Evolutionary conservation across 2,329 filamentous ascomycete species (phyloP).

Genomic region (Hypoxylon sp.): DNA sequence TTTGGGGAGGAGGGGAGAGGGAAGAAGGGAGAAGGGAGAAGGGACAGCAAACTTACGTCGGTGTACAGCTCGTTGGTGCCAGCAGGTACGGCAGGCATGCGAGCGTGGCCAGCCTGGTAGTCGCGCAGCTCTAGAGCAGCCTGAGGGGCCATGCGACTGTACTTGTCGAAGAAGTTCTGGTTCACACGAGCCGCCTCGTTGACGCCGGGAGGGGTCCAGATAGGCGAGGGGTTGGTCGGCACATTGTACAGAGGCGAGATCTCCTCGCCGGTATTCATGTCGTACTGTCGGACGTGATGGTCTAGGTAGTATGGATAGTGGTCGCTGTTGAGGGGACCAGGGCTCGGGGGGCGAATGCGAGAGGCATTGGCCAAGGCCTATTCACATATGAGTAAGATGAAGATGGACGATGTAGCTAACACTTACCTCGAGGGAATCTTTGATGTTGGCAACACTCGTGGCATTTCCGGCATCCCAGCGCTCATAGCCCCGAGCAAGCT

Average conservation of each 20-base stretch:
- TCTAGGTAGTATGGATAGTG: conserved; percentile 16
- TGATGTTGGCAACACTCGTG: too few relatives aligned
- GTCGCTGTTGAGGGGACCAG: conserved; percentile 2
- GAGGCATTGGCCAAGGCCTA: conserved; percentile 4
- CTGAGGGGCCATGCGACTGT: conserved; percentile 46
- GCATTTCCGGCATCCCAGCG: conserved; percentile 40
- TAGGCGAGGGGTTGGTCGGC: conserved; percentile 38
- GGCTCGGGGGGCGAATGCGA: conserved; percentile 33
- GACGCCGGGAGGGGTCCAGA: conserved; percentile 38
- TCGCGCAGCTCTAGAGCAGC: conserved; percentile 36
- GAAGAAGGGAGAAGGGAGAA: too few relatives aligned
- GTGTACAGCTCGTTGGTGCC: conserved; percentile 30
- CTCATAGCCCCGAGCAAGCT: conserved; percentile 48
- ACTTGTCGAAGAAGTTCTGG: conserved; percentile 38
- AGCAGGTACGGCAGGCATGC: neutral
- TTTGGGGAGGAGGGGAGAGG: too few relatives aligned
- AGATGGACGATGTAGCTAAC: neutral
- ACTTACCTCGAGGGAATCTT: conserved; percentile 48
- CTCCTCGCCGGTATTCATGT: conserved; percentile 38
- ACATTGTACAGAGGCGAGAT: conserved; percentile 39
- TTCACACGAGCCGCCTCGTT: conserved; percentile 19
- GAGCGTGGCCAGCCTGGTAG: conserved; percentile 23
- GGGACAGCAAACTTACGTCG: conserved; percentile 37
- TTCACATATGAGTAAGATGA: neutral
- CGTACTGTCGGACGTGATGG: conserved; percentile 37